Evolutionary conservation across 2,329 filamentous ascomycete genomes (phyloP).

Genomic region (Dichotomopilus funicola): DNA sequence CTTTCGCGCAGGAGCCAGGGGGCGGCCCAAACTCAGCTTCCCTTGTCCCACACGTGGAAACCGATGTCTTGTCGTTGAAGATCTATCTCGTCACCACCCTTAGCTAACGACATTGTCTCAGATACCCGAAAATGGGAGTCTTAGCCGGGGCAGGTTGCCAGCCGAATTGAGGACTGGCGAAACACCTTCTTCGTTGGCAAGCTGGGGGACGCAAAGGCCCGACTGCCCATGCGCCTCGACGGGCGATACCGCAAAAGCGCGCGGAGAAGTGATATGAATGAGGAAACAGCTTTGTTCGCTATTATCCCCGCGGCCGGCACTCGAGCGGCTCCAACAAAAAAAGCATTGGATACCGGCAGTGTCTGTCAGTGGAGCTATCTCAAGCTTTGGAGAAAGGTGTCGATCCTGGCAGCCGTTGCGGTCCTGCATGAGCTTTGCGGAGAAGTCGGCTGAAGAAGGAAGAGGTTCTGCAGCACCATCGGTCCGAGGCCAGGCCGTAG

Average conservation of each 20-base stretch:
- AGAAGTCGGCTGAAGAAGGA: not conserved
- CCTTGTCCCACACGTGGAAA: too few species aligned
- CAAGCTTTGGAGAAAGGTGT: not conserved
- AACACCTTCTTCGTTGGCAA: not conserved
- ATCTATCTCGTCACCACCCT: too few species aligned
- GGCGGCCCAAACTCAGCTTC: too few species aligned
- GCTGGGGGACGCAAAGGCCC: constrained; percentile 16
- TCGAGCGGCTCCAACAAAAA: too few species aligned
- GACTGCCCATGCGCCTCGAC: constrained; percentile 15
- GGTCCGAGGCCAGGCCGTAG: constrained; percentile 9
- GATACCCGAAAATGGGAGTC: too few species aligned
- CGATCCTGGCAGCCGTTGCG: not conserved
- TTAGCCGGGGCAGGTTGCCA: too few species aligned
- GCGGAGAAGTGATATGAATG: constrained; percentile 12
- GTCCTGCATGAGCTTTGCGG: constrained; percentile 7
- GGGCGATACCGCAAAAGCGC: not conserved
- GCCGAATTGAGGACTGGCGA: not conserved
- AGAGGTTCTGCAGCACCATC: constrained; percentile 1
- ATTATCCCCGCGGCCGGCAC: not conserved
- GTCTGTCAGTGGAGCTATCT: not conserved
- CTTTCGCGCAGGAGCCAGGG: too few species aligned
- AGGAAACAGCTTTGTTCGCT: constrained; percentile 2
- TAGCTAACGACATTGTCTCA: too few species aligned
- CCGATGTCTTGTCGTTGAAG: too few species aligned
- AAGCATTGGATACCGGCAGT: not conserved